Conservation (phyloP, 768 basidiomycete species). For the Termitomyces sp. region DNA sequence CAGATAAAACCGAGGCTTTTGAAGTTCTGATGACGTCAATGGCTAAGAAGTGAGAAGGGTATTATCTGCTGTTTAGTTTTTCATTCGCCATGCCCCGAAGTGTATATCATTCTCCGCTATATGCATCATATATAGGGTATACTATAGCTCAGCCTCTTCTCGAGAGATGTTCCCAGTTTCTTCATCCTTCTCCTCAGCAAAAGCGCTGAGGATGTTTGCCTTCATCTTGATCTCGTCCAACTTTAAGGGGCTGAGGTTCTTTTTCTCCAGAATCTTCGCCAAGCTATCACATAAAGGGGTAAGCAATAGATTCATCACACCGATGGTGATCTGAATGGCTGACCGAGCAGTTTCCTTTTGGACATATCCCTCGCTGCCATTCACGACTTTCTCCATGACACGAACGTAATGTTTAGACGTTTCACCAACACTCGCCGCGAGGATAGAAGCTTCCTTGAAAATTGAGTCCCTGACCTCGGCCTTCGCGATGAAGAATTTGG, state of each 20-base stretch:
- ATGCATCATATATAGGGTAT: not conserved
- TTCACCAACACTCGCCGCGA: conserved; percentile 45
- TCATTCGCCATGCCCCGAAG: too few species aligned
- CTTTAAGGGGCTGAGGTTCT: conserved; percentile 69
- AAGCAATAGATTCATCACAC: conserved; percentile 10
- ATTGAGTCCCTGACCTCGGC: conserved; percentile 54
- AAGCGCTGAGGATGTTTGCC: conserved; percentile 75
- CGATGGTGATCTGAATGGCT: conserved; percentile 12
- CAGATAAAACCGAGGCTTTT: conserved; percentile 56
- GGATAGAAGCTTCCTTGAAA: conserved; percentile 53
- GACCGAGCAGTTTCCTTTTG: conserved; percentile 85
- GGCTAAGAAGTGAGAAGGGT: conserved; percentile 33
- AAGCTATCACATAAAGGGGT: conserved; percentile 39
- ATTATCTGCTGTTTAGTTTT: too few species aligned
- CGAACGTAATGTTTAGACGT: conserved; percentile 76
- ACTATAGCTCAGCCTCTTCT: conserved; percentile 40
- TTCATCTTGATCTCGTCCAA: conserved; percentile 93
- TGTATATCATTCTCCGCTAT: not conserved
- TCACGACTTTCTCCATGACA: conserved; percentile 84
- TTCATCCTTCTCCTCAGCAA: conserved; percentile 35
- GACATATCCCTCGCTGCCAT: conserved; percentile 67
- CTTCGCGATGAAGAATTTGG: conserved; percentile 62
- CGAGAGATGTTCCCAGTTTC: conserved; percentile 28
- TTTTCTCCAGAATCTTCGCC: conserved; percentile 70
- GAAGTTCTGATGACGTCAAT: conserved; percentile 57